phyloP scores from a whole-genome alignment of 1,139 yeast genomes.

The Sugiyamaella castrensis region DNA sequence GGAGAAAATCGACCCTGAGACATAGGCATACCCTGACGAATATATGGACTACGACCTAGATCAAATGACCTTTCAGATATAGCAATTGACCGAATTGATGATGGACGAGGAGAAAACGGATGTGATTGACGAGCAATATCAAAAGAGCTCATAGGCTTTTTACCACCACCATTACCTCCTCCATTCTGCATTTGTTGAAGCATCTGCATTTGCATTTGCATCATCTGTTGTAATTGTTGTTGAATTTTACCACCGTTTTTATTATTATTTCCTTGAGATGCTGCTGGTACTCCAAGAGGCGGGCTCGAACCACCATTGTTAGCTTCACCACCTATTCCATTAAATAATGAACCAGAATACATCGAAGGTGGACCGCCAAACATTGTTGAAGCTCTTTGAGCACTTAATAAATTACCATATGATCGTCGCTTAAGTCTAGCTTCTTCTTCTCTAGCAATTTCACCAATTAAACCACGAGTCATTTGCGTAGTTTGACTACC shows the following conservation, averaged over 20 bases:
- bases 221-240: slow-evolving; percentile 35
- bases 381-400: slow-evolving; percentile 14
- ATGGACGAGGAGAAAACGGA: slow-evolving; percentile 23
- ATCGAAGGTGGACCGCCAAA: slow-evolving; percentile 6
- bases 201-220: slow-evolving; percentile 38
- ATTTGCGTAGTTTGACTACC: slow-evolving; percentile 24
- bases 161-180: slow-evolving; percentile 5
- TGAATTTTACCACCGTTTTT: slow-evolving; percentile 27
- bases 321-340: slow-evolving; percentile 9
- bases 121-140: slow-evolving; percentile 19
- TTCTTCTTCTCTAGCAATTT: slow-evolving; percentile 42
- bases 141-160: slow-evolving; percentile 19
- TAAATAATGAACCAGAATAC: slow-evolving; percentile 17
- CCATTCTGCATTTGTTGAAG: slow-evolving; percentile 31
- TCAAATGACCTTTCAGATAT: slow-evolving; percentile 26
- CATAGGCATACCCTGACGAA: background rate
- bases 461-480: slow-evolving; percentile 41
- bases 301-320: background rate
- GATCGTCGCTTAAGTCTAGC: slow-evolving; percentile 35
- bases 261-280: slow-evolving; percentile 5
- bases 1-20: slow-evolving; percentile 7
- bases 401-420: slow-evolving; percentile 16
- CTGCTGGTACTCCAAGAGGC: slow-evolving; percentile 5
- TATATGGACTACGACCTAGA: slow-evolving; percentile 8
- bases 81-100: slow-evolving; percentile 27